A percentile compares a stretch with the other conserved stretches of the same genome.
These are phyloP conservation scores for Colletotrichum cordylinicola DNA, from an alignment of 2,329 filamentous ascomycete genomes.

Conservation along the genomic window DNA sequence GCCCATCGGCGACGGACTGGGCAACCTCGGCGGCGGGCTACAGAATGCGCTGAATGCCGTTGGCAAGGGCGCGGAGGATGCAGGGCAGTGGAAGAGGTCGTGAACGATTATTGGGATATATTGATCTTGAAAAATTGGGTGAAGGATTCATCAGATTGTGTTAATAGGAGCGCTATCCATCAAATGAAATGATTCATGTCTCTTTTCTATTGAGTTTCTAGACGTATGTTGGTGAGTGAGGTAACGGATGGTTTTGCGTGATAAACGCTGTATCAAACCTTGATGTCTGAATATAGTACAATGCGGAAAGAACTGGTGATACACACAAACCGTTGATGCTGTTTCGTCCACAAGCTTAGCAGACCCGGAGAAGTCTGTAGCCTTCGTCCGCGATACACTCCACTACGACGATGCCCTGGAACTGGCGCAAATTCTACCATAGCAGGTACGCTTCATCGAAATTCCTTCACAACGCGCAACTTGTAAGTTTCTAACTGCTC, in stretches of 20 bases:
- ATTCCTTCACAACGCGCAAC: conserved; percentile 27
- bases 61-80: conserved; percentile 61
- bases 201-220: too few species aligned
- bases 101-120: neutral
- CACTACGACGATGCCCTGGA: too few species aligned
- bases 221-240: neutral
- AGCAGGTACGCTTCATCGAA: neutral
- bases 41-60: conserved; percentile 55
- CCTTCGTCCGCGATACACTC: neutral
- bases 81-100: conserved; percentile 59
- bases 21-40: conserved; percentile 57
- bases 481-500: conserved; percentile 58
- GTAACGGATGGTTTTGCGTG: too few species aligned
- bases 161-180: neutral
- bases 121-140: neutral
- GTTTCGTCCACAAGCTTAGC: rapidly evolving
- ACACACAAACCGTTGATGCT: neutral
- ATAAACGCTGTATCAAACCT: too few species aligned
- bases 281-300: too few species aligned
- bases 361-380: neutral
- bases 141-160: neutral
- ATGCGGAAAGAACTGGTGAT: neutral
- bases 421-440: too few species aligned
- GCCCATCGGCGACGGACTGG: conserved; percentile 61
- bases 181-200: neutral